Conservation (phyloP, 129 eudicot genomes). For the Flaveria bidentis region DNA sequence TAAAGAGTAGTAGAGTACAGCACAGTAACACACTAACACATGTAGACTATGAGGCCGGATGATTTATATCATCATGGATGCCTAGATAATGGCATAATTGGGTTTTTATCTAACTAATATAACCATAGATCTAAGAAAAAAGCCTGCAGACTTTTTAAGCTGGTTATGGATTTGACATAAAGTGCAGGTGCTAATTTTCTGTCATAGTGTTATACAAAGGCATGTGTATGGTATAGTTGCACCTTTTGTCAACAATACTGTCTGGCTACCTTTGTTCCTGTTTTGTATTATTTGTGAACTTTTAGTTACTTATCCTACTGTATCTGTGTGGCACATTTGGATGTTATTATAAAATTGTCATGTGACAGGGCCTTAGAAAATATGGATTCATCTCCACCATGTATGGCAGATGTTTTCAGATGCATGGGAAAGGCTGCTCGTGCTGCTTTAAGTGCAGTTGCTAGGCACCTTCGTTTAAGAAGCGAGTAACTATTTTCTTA, state of each 20-base stretch:
- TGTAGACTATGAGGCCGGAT: conserved; percentile 8
- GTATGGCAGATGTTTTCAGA: conserved; percentile 86
- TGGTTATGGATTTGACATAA: not conserved
- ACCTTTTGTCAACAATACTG: conserved; percentile 14
- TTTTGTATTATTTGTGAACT: not conserved
- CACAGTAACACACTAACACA: not conserved
- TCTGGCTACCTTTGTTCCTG: not conserved
- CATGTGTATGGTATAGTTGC: not conserved
- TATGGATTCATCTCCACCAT: conserved; percentile 85
- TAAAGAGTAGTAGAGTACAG: not conserved
- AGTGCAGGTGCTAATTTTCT: conserved; percentile 1
- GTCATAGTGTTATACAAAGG: not conserved
- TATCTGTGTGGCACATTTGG: conserved; percentile 5
- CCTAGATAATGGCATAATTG: conserved; percentile 2
- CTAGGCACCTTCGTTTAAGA: conserved; percentile 95
- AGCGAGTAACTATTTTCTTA: conserved; percentile 64
- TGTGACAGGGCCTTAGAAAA: conserved; percentile 82
- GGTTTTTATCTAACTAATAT: conserved; percentile 6
- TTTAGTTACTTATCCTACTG: not conserved
- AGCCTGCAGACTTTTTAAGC: not conserved
- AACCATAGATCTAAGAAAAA: not conserved
- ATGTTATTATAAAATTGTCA: conserved; percentile 33
- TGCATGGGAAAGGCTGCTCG: conserved; percentile 99
- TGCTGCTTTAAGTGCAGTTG: conserved; percentile 76
- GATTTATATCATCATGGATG: not conserved